phyloP scores from a whole-genome alignment of 2,329 filamentous ascomycete genomes.

The Arthroderma uncinatum region DNA sequence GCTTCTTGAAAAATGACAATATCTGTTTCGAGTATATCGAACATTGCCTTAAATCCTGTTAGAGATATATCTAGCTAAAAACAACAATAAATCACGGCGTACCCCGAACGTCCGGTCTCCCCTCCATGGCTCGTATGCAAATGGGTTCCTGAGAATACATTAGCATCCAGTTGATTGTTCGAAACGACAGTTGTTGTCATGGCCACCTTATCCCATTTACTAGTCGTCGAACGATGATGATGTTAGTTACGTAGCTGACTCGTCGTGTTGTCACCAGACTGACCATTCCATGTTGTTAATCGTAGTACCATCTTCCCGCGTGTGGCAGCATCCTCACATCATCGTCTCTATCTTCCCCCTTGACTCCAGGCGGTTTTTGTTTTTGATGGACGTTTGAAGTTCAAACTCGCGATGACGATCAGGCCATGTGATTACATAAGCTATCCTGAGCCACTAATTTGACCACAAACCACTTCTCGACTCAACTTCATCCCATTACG shows the following conservation, averaged over 20 bases:
- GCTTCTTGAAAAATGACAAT: slow-evolving; percentile 92
- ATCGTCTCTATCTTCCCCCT: not conserved
- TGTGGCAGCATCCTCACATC: not conserved
- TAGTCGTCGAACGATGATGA: slow-evolving; percentile 24
- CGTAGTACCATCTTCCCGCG: slow-evolving; percentile 40
- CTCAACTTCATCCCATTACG: not conserved
- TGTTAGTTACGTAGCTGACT: slow-evolving; percentile 15
- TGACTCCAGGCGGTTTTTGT: not conserved
- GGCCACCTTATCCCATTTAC: slow-evolving; percentile 68
- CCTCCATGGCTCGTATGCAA: slow-evolving; percentile 74
- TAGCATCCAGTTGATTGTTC: not conserved
- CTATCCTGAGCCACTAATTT: not conserved
- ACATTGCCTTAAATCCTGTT: slow-evolving; percentile 59
- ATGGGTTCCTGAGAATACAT: slow-evolving; percentile 54
- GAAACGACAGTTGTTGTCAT: not conserved
- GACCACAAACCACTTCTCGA: not conserved
- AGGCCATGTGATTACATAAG: not conserved
- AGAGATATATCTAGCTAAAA: not conserved
- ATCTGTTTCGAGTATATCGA: slow-evolving; percentile 82
- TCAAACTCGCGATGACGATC: not conserved
- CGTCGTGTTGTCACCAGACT: slow-evolving; percentile 19
- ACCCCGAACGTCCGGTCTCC: slow-evolving; percentile 60
- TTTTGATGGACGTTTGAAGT: not conserved
- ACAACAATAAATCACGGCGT: slow-evolving; percentile 11
- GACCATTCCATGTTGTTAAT: slow-evolving; percentile 81